Base-by-base conservation (phyloP, 2,329 filamentous ascomycete species). In the Dothideomycetes sp. region DNA sequence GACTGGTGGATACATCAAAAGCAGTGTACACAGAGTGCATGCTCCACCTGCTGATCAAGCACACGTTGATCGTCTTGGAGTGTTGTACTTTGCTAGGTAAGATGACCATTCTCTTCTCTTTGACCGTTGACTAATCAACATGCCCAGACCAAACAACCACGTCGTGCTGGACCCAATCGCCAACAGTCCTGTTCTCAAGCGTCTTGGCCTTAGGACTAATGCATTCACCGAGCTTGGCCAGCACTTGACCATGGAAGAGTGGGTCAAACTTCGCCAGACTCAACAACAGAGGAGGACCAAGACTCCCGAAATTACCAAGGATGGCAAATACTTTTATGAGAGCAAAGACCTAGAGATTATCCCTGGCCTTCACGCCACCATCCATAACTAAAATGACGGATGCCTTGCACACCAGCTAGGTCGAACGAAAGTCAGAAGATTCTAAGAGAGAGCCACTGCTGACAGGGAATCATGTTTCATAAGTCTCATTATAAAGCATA, bases 11-110 rank as follows among this genome's bases (percentile, higher is more conserved):
- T 63, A 62, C 47, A 54, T 71, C 22, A 70, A 71, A 48, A 64
- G 59, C 5, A 68, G 61, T 15, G 58, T 69, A 9, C 68, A 72
- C 40, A 63, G 69, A 2, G 69, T 73, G 0, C 57, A 64, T 30
- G 56, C 62, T 5, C 68, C 68, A 1, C 69, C 68, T 1, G 48
- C 59, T 7, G 68, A 71, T 38, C 68, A 71, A 49, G 60, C 62
- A 1, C 52, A 70, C 38, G 59, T 68, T 2, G 65, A 70, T 37
- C 62, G 70, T 1, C 56, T 71, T 0, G 69, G 70, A 0, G 50
- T 73, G 4, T 47, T 73, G 29, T 73, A 72, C 45, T 72, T 73
- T 52, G 66, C 69, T 2, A 63, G 69, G 51, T 65, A 49, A 59
- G 41, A 54, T 47, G 8, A 51, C 50, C 1, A 45, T 57, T 15